Evolutionary conservation across 208 protist species (phyloP).

Genomic region (Crithidia sp.): DNA sequence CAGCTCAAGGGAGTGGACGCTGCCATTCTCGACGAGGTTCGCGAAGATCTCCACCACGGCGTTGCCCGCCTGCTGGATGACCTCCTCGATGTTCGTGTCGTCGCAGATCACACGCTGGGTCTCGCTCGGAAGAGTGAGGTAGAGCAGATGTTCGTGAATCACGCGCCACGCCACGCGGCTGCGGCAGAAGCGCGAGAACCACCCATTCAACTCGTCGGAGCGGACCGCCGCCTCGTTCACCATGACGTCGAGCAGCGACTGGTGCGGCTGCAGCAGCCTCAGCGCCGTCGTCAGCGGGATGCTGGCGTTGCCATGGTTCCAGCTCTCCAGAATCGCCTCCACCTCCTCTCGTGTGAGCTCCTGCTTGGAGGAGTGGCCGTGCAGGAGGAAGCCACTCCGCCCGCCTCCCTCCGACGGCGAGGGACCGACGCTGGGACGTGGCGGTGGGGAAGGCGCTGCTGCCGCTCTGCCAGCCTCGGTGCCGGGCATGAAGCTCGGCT

Average conservation of each 20-base stretch:
- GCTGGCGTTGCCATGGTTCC: constrained; percentile 19
- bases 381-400: constrained; percentile 4
- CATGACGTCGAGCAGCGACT: constrained; percentile 77
- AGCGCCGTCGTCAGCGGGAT: constrained; percentile 58
- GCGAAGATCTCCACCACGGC: constrained; percentile 73
- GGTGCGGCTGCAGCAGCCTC: constrained; percentile 65
- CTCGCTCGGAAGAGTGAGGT: constrained; percentile 47
- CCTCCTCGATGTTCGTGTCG: constrained; percentile 42
- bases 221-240: constrained; percentile 82
- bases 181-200: constrained; percentile 82
- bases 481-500: not conserved
- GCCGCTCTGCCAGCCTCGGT: not conserved
- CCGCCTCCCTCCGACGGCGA: not conserved
- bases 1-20: constrained; percentile 48
- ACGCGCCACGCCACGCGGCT: constrained; percentile 84
- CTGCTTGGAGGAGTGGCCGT: not conserved
- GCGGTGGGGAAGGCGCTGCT: not conserved
- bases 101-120: constrained; percentile 51
- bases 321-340: constrained; percentile 34
- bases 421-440: not conserved
- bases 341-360: constrained; percentile 40
- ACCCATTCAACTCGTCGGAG: constrained; percentile 67
- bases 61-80: constrained; percentile 59
- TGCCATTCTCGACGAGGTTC: constrained; percentile 31
- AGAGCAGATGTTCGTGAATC: constrained; percentile 84